Evolutionary conservation across 2,329 filamentous ascomycete species (phyloP).

Genomic region (Fusarium hostae): DNA sequence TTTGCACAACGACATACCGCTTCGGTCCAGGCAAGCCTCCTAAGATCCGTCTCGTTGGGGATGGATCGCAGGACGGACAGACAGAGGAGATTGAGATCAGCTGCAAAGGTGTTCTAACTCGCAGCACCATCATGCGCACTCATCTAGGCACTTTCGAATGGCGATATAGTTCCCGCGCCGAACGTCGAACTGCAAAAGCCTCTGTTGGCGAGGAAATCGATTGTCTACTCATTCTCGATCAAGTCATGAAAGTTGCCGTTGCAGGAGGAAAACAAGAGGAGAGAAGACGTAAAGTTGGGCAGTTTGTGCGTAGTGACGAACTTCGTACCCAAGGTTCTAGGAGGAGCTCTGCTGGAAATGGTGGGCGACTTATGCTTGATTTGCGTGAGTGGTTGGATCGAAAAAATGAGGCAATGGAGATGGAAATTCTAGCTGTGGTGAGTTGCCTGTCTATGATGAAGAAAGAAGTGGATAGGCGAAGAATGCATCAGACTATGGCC

Average conservation of each 20-base stretch:
- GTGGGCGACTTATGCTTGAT: constrained; percentile 60
- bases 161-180: constrained; percentile 62
- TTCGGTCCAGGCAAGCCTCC: constrained; percentile 66
- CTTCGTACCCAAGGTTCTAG: constrained; percentile 54
- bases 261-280: constrained; percentile 46
- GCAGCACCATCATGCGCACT: constrained; percentile 58
- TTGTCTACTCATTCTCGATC: constrained; percentile 64
- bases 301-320: constrained; percentile 55
- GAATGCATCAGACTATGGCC: constrained; percentile 61
- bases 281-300: constrained; percentile 51
- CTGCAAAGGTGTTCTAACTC: constrained; percentile 57
- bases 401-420: constrained; percentile 51
- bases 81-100: constrained; percentile 44
- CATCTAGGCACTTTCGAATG: constrained; percentile 65
- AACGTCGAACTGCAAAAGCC: constrained; percentile 54
- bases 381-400: constrained; percentile 49
- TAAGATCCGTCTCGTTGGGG: constrained; percentile 49
- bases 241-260: constrained; percentile 50
- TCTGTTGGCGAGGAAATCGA: constrained; percentile 45
- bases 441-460: constrained; percentile 72
- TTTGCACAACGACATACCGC: constrained; percentile 66
- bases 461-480: constrained; percentile 70
- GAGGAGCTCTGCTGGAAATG: constrained; percentile 59
- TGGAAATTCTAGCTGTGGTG: constrained; percentile 64
- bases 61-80: neutral